These are phyloP conservation scores for Mycena sanguinolenta DNA, from an alignment of 768 basidiomycete genomes.

Conservation along the genomic window DNA sequence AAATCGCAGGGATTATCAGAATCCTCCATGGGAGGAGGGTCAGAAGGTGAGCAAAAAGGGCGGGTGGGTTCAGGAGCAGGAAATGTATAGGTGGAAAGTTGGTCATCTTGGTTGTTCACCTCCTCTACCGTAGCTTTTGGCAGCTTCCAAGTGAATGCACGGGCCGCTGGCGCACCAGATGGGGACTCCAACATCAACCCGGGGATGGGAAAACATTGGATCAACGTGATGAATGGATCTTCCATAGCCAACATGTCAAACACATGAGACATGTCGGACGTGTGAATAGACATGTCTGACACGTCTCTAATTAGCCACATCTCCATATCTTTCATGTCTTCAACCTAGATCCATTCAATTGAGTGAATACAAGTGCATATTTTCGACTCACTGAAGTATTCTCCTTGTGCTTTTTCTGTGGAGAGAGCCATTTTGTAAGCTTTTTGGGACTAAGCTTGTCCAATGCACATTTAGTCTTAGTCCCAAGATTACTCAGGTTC, in stretches of 20 bases:
- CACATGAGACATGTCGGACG: background rate
- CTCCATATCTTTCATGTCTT: background rate
- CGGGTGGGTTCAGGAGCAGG: background rate
- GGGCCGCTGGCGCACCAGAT: background rate
- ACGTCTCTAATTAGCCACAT: background rate
- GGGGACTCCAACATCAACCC: conserved; percentile 2
- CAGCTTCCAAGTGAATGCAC: conserved; percentile 17
- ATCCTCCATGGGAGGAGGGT: background rate
- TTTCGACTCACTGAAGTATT: background rate
- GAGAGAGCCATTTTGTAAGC: conserved; percentile 10
- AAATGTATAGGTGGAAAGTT: conserved; percentile 12
- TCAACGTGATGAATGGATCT: conserved; percentile 3
- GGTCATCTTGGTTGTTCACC: conserved; percentile 11
- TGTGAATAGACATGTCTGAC: conserved; percentile 2
- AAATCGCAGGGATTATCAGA: conserved; percentile 6
- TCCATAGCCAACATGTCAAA: conserved; percentile 5
- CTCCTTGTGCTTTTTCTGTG: conserved; percentile 13
- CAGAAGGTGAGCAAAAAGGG: background rate
- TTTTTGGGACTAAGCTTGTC: conserved; percentile 17
- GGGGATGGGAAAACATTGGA: conserved; percentile 10
- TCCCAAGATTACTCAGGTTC: conserved; percentile 1
- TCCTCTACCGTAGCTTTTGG: conserved; percentile 16
- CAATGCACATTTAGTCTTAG: conserved; percentile 9
- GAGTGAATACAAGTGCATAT: background rate
- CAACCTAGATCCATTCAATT: background rate